Evolutionary conservation across 2,329 filamentous ascomycete genomes (phyloP).

Genomic region (Trichoderma polysporum): DNA sequence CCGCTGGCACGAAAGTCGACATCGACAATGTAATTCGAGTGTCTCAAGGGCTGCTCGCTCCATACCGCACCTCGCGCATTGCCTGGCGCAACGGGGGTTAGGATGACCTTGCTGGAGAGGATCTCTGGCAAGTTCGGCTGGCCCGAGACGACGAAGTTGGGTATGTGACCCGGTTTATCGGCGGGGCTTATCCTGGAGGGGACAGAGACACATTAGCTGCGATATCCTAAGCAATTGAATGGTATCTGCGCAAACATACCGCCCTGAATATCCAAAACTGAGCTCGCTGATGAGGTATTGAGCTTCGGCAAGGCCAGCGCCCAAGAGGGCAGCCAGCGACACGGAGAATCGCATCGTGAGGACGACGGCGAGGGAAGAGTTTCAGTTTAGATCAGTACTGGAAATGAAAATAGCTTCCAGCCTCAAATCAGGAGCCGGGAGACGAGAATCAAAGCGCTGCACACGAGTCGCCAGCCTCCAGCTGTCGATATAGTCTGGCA

Average conservation of each 20-base stretch:
- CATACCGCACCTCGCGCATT: slow-evolving; percentile 82
- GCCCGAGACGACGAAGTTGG: slow-evolving; percentile 56
- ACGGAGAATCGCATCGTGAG: slow-evolving; percentile 47
- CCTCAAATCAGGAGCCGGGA: background rate
- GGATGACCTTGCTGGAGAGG: slow-evolving; percentile 85
- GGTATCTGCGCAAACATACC: slow-evolving; percentile 42
- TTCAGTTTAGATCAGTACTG: background rate
- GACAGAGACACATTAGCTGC: slow-evolving; percentile 3
- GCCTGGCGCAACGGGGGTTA: slow-evolving; percentile 85
- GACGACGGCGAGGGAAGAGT: background rate
- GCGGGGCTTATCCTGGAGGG: slow-evolving; percentile 62
- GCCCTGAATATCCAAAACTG: slow-evolving; percentile 72
- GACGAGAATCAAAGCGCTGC: background rate
- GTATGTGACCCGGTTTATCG: slow-evolving; percentile 47
- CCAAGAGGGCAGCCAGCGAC: slow-evolving; percentile 44
- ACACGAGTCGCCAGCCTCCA: background rate
- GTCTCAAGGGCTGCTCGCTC: slow-evolving; percentile 63
- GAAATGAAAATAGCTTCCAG: background rate
- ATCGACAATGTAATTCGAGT: slow-evolving; percentile 76
- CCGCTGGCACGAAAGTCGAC: slow-evolving; percentile 86
- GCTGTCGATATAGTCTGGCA: slow-evolving; percentile 13
- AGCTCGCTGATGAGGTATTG: slow-evolving; percentile 69
- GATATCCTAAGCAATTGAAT: background rate
- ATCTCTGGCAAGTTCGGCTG: slow-evolving; percentile 57
- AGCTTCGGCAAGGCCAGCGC: slow-evolving; percentile 54